Conservation (phyloP, 139 green algal genomes). For the Chloropicon primus region DNA sequence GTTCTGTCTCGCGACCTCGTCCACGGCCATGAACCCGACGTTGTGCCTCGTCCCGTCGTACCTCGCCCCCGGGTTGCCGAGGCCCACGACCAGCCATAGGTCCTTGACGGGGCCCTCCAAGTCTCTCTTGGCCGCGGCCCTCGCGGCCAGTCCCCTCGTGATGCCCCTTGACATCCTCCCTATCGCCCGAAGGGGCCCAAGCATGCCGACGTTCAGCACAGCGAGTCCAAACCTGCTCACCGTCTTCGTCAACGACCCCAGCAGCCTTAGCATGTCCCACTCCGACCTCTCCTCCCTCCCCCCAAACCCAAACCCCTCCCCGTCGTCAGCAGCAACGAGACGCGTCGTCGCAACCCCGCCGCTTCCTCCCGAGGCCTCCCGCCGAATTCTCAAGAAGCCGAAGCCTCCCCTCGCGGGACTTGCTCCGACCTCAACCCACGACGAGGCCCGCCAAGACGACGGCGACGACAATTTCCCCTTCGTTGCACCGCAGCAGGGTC, state of each 20-base stretch:
- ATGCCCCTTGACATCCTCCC: background rate
- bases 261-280: too few species aligned
- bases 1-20: background rate
- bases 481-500: too few species aligned
- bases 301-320: too few species aligned
- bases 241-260: background rate
- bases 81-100: constrained; percentile 50
- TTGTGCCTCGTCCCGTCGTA: constrained; percentile 74
- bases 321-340: too few species aligned
- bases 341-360: too few species aligned
- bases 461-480: too few species aligned
- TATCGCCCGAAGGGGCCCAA: background rate
- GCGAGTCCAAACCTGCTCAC: background rate
- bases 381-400: too few species aligned
- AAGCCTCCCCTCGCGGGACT: too few species aligned
- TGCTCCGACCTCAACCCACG: too few species aligned
- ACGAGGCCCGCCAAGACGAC: too few species aligned
- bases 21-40: constrained; percentile 22
- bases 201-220: background rate
- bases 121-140: background rate
- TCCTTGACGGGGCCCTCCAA: background rate
- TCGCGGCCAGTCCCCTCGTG: background rate
- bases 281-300: too few species aligned
- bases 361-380: too few species aligned
- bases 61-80: constrained; percentile 59